Conservation (phyloP, 2,329 filamentous ascomycete species). For the Hortaea werneckii region DNA sequence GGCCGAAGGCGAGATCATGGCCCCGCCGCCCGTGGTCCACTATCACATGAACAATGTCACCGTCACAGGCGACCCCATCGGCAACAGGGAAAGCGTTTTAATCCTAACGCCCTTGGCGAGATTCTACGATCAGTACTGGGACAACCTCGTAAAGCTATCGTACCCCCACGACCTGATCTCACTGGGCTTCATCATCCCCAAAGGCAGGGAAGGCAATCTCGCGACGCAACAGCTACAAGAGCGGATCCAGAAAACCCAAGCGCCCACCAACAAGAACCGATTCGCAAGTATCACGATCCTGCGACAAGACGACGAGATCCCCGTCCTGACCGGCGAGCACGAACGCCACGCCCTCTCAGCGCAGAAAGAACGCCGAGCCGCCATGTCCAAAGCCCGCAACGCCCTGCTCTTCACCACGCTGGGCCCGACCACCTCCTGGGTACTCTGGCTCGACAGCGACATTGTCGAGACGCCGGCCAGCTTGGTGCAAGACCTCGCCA, state of each 20-base stretch:
- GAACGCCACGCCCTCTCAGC: conserved; percentile 88
- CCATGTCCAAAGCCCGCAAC: conserved; percentile 90
- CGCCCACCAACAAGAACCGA: conserved; percentile 65
- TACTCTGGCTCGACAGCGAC: conserved; percentile 90
- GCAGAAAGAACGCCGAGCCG: conserved; percentile 74
- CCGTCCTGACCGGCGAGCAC: conserved; percentile 67
- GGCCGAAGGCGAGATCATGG: conserved; percentile 41
- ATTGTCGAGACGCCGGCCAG: conserved; percentile 77
- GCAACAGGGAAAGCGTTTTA: conserved; percentile 74
- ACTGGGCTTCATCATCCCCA: conserved; percentile 90
- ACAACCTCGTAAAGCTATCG: conserved; percentile 70
- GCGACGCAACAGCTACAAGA: conserved; percentile 76
- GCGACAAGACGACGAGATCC: conserved; percentile 85
- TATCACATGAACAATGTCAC: conserved; percentile 96
- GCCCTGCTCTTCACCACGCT: conserved; percentile 91
- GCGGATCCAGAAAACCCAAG: conserved; percentile 76
- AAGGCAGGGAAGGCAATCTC: conserved; percentile 81
- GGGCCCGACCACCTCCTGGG: conserved; percentile 85
- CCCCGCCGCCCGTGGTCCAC: conserved; percentile 76
- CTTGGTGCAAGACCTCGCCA: conserved; percentile 83
- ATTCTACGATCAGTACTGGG: conserved; percentile 94
- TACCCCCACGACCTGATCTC: conserved; percentile 95
- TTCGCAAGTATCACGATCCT: conserved; percentile 93
- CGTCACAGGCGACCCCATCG: conserved; percentile 62
- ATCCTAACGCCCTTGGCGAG: conserved; percentile 86